These are phyloP conservation scores for Xylaria sp. DNA, from an alignment of 2,329 filamentous ascomycete genomes.

Conservation along the genomic window DNA sequence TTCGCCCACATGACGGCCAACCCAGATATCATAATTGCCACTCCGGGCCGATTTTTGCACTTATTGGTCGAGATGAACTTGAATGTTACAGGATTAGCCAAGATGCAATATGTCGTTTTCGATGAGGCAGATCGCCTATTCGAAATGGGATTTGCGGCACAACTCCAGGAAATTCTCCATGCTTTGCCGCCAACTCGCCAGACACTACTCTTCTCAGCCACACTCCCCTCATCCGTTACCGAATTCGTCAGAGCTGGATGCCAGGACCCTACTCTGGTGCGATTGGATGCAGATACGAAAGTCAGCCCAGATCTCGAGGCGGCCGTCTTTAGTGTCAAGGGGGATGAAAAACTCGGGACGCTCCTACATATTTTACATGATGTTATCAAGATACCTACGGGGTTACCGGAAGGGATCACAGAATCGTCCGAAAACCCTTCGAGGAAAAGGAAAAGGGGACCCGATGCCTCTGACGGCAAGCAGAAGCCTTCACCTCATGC, in stretches of 20 bases:
- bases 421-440: slow-evolving; percentile 50
- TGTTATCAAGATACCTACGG: slow-evolving; percentile 88
- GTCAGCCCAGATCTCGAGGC: slow-evolving; percentile 95
- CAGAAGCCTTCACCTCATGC: slow-evolving; percentile 86
- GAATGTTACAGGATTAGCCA: slow-evolving; percentile 70
- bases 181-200: slow-evolving; percentile 78
- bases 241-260: slow-evolving; percentile 90
- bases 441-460: slow-evolving; percentile 75
- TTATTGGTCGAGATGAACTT: slow-evolving; percentile 72
- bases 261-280: slow-evolving; percentile 85
- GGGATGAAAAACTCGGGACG: slow-evolving; percentile 90
- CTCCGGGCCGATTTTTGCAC: slow-evolving; percentile 80
- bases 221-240: slow-evolving; percentile 88
- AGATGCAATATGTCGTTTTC: slow-evolving; percentile 92
- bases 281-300: slow-evolving; percentile 93
- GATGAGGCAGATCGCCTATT: slow-evolving; percentile 97
- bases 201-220: slow-evolving; percentile 93
- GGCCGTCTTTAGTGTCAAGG: slow-evolving; percentile 93
- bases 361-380: slow-evolving; percentile 88
- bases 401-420: slow-evolving; percentile 58
- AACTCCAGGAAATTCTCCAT: slow-evolving; percentile 56
- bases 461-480: slow-evolving; percentile 57
- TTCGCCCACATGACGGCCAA: slow-evolving; percentile 66
- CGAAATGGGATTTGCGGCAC: slow-evolving; percentile 97
- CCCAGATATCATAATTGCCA: slow-evolving; percentile 96